A percentile compares a stretch with the other conserved stretches of the same genome.
Conservation (phyloP, 2,329 filamentous ascomycete genomes). For the Neofusicoccum umdonicola region DNA sequence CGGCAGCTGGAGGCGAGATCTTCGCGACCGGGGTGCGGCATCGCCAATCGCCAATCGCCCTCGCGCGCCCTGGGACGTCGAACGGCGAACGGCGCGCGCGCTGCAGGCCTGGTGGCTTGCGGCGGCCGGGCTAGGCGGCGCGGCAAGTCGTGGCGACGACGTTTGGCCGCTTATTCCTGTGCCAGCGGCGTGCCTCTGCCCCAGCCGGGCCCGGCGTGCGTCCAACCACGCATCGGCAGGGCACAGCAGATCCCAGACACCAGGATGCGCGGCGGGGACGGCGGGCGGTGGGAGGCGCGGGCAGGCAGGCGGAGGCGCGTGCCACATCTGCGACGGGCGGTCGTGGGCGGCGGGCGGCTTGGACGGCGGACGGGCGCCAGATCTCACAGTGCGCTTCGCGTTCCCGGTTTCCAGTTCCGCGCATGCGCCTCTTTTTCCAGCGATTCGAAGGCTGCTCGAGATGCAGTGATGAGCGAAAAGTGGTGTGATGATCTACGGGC, state of each 20-base stretch:
- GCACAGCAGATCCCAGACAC: constrained; percentile 1
- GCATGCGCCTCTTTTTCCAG: constrained; percentile 13
- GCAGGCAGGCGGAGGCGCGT: constrained; percentile 1
- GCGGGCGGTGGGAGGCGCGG: not conserved
- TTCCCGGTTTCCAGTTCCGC: constrained; percentile 12
- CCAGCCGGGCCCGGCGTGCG: not conserved
- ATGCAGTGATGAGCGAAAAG: constrained; percentile 13
- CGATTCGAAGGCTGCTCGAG: constrained; percentile 7
- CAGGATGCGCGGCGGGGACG: constrained; percentile 1
- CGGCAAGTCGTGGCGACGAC: constrained; percentile 5
- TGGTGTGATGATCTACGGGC: constrained; percentile 13
- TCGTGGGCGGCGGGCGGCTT: not conserved
- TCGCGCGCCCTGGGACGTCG: not conserved
- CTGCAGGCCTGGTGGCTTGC: not conserved
- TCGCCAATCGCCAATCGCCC: constrained; percentile 10
- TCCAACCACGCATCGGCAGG: not conserved
- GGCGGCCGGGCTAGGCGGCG: not conserved
- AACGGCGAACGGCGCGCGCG: not conserved
- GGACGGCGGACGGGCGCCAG: not conserved
- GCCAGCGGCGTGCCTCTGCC: not conserved
- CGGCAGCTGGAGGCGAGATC: constrained; percentile 11
- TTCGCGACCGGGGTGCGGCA: not conserved
- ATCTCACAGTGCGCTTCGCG: constrained; percentile 4
- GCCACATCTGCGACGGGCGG: constrained; percentile 1
- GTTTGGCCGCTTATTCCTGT: not conserved